A percentile compares a stretch with the other conserved stretches of the same genome.
Conservation (phyloP, 352 stramenopile genomes). For the Phytophthora podocarpi region DNA sequence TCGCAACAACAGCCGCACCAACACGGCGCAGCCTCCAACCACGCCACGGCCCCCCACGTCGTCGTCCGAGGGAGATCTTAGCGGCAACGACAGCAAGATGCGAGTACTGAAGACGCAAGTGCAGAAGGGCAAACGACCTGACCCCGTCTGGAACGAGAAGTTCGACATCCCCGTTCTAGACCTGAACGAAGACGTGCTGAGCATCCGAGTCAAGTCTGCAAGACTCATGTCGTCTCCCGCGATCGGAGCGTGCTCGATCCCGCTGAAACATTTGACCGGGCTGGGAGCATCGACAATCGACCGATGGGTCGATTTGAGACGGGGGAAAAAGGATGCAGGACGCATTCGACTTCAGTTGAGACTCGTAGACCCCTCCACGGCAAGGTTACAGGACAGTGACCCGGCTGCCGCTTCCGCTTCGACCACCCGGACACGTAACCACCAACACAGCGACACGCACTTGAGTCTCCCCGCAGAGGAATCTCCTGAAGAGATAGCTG, state of each 20-base stretch:
- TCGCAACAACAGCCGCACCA: slow-evolving; percentile 13
- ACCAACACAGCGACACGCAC: slow-evolving; percentile 35
- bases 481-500: slow-evolving; percentile 26
- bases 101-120: slow-evolving; percentile 70
- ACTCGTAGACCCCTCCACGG: slow-evolving; percentile 36
- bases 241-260: slow-evolving; percentile 58
- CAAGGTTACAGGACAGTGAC: slow-evolving; percentile 22
- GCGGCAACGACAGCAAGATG: slow-evolving; percentile 16
- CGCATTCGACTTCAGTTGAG: slow-evolving; percentile 72
- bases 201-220: slow-evolving; percentile 74
- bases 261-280: slow-evolving; percentile 49
- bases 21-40: slow-evolving; percentile 5
- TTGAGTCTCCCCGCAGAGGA: slow-evolving; percentile 38
- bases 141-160: slow-evolving; percentile 80
- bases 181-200: slow-evolving; percentile 54
- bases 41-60: slow-evolving; percentile 19
- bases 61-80: slow-evolving; percentile 26
- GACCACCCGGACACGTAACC: slow-evolving; percentile 9
- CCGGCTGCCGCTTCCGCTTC: background rate
- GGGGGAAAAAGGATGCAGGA: slow-evolving; percentile 61
- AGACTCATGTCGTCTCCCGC: slow-evolving; percentile 65
- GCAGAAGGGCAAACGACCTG: slow-evolving; percentile 54
- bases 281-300: slow-evolving; percentile 46
- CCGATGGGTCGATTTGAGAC: slow-evolving; percentile 61
- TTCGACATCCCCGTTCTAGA: slow-evolving; percentile 71